These are phyloP conservation scores for Mucor circinelloides DNA, from an alignment of 371 early-diverging fungal genomes.

Conservation along the genomic window DNA sequence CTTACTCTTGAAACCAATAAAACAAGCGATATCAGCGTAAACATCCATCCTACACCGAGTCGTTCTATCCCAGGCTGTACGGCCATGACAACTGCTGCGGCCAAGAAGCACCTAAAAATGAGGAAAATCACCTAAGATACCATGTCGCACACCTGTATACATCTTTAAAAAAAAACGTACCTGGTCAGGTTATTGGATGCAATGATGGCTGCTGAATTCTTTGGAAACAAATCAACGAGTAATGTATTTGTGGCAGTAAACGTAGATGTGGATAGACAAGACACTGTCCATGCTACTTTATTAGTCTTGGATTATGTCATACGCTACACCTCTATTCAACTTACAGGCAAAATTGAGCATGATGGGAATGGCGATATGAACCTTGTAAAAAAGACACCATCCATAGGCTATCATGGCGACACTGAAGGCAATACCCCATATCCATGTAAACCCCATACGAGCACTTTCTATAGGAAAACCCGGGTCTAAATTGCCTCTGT, in stretches of 20 bases:
- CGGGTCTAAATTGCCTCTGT: conserved; percentile 17
- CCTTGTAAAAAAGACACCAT: conserved; percentile 31
- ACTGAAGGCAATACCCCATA: conserved; percentile 38
- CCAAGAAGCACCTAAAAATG: conserved; percentile 34
- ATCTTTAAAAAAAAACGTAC: background rate
- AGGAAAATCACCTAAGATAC: no score
- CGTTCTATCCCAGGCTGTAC: conserved; percentile 32
- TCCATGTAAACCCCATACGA: conserved; percentile 37
- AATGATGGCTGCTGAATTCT: conserved; percentile 40
- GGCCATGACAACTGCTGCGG: conserved; percentile 29
- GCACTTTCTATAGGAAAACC: conserved; percentile 40
- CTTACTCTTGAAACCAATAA: conserved; percentile 32
- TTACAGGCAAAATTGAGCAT: conserved; percentile 38
- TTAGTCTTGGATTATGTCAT: background rate
- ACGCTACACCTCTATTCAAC: background rate
- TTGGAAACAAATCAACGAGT: conserved; percentile 47
- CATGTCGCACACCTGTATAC: no score
- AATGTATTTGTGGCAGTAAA: conserved; percentile 42
- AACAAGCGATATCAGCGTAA: conserved; percentile 30
- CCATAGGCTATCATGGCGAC: conserved; percentile 40
- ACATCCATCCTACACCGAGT: conserved; percentile 45
- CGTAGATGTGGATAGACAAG: conserved; percentile 31
- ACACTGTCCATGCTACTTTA: conserved; percentile 22
- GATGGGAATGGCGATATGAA: conserved; percentile 31
- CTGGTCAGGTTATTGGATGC: conserved; percentile 42